Base-by-base conservation (phyloP, 164 flowering plant species). In the Tetracentron sinense region DNA sequence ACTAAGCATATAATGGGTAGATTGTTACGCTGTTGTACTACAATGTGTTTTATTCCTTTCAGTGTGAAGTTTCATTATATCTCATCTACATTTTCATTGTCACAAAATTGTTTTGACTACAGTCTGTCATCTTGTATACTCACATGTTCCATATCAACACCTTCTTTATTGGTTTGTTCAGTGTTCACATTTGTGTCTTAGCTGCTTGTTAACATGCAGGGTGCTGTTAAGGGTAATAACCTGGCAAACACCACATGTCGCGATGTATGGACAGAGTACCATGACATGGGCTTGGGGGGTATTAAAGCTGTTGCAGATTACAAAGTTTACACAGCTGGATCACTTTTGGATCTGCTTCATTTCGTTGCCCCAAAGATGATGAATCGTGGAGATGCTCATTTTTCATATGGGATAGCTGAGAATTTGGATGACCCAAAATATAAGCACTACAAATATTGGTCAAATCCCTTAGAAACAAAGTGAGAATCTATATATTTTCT, bases 331-430 rank as follows among this genome's bases (percentile, higher is more conserved):
- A 90, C 95, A 31, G 85, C 92, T 60, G 85, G 75, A 21, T 80
- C 83, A 14, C 29, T 85, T 26, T 47, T 82, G 68, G 95, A 90
- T 72, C 71, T 90, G 64, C 83, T 90, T 61, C 54, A 78, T 42
- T 88, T 76, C 75, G 87, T 90, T 73, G 97, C 97, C 46, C 97
- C 97, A 17, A 88, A 85, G 74, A 79, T 90, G 95, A 88, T 90
- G 95, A 74, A 77, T 20, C 90, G 97, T 46, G 95, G 95, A 50
- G 77, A 72, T 62, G 82, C 83, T 56, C 97, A 90, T 65, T 90
- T 83, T 66, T 90, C 97, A 10, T 79, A 86, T 75, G 97, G 97
- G 25, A 83, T 90, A 61, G 95, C 97, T 68, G 90, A 86, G 35
- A 60, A 90, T 78, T 78, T 88, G 77, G 89, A 87, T 68, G 94